Percentiles rank a stretch among this genome's conserved stretches.
These are phyloP conservation scores for Tulasnella sp. DNA, from an alignment of 768 basidiomycete genomes.

Conservation along the genomic window DNA sequence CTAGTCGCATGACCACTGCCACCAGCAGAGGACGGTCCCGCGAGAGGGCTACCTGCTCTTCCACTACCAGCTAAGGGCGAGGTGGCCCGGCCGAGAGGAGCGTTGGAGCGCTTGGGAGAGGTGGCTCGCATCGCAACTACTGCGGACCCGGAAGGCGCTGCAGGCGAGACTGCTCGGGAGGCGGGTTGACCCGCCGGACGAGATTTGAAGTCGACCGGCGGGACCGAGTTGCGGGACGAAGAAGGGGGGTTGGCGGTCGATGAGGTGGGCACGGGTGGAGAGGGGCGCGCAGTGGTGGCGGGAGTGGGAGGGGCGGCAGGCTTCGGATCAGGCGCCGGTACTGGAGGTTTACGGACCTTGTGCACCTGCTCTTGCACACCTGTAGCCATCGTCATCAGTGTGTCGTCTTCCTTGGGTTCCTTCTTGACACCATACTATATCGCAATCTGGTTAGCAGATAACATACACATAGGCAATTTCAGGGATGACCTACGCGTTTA, in stretches of 20 bases:
- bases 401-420: conserved; percentile 41
- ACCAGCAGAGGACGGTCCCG: conserved; percentile 25
- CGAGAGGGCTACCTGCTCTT: conserved; percentile 48
- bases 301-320: conserved; percentile 26
- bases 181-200: conserved; percentile 25
- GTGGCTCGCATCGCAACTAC: conserved; percentile 76
- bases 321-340: conserved; percentile 2
- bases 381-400: conserved; percentile 20
- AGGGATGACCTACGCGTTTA: conserved; percentile 44
- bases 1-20: conserved; percentile 28
- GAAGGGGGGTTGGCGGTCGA: conserved; percentile 37
- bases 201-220: conserved; percentile 24
- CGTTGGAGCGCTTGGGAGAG: conserved; percentile 61
- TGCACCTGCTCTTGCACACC: conserved; percentile 13
- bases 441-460: conserved; percentile 16
- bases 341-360: conserved; percentile 8
- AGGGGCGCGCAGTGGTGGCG: conserved; percentile 33
- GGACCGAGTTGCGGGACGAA: conserved; percentile 25
- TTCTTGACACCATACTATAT: conserved; percentile 59
- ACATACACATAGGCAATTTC: too few relatives aligned
- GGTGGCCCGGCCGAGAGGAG: conserved; percentile 30
- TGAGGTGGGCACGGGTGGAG: conserved; percentile 32
- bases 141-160: conserved; percentile 42
- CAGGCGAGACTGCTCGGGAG: conserved; percentile 53
- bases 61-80: conserved; percentile 20